Conservation (phyloP, 2,329 filamentous ascomycete species). For the Cladophialophora carrionii region DNA sequence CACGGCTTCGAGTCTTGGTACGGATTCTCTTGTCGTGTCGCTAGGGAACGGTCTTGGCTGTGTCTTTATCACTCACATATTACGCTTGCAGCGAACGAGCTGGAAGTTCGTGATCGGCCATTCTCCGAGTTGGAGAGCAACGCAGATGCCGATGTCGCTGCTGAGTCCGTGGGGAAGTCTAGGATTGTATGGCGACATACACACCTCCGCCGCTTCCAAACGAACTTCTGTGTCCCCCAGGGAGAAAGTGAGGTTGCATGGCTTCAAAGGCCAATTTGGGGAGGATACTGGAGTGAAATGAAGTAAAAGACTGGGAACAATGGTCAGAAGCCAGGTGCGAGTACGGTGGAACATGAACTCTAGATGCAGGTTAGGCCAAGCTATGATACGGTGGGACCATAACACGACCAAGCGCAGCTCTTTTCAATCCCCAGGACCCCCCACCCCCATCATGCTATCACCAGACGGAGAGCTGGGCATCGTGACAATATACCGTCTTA, state of each 20-base stretch:
- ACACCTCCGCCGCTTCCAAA: conserved; percentile 9
- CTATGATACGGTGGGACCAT: neutral
- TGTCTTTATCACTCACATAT: neutral
- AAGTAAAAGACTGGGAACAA: neutral
- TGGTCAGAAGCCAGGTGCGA: neutral
- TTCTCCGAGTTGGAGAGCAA: conserved; percentile 19
- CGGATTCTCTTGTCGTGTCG: neutral
- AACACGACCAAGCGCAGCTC: neutral
- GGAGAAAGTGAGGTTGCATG: neutral
- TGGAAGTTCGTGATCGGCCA: conserved; percentile 14
- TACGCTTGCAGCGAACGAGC: neutral
- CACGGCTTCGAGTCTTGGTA: neutral
- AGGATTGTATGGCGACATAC: neutral
- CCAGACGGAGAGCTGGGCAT: neutral
- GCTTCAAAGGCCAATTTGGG: neutral
- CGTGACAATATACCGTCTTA: neutral
- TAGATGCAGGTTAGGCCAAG: neutral
- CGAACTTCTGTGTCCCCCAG: neutral
- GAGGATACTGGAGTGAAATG: neutral
- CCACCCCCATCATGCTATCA: neutral
- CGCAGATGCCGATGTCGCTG: conserved; percentile 20
- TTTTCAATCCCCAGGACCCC: neutral
- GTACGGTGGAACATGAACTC: neutral
- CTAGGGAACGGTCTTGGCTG: neutral
- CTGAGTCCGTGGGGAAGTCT: conserved; percentile 11